Evolutionary conservation across 1,284 basidiomycete genomes (phyloP).

Genomic region (Calocybe gambosa): DNA sequence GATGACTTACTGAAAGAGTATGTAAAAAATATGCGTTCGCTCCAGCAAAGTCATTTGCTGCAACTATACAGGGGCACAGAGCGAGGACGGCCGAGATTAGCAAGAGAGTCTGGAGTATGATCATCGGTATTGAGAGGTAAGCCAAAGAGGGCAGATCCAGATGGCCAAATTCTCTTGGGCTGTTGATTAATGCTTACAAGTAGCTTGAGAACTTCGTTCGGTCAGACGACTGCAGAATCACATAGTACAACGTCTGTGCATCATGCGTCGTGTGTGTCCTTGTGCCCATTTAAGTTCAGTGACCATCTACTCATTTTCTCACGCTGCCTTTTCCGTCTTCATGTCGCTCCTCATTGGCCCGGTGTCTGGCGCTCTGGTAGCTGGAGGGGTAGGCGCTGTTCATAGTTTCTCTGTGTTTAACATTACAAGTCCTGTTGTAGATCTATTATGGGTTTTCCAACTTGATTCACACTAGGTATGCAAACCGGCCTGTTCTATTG

Average conservation of each 20-base stretch:
- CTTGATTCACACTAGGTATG: conserved; percentile 46
- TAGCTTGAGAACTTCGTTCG: too few relatives aligned
- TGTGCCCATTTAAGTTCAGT: too few relatives aligned
- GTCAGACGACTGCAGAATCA: not conserved
- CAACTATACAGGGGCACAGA: conserved; percentile 9
- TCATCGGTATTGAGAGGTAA: not conserved
- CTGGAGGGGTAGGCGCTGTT: conserved; percentile 41
- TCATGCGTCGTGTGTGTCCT: not conserved
- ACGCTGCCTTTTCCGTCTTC: not conserved
- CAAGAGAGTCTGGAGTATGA: conserved; percentile 2
- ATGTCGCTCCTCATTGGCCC: conserved; percentile 52
- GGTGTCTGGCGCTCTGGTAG: conserved; percentile 50
- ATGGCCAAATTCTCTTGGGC: too few relatives aligned
- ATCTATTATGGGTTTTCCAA: conserved; percentile 60
- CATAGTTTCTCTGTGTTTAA: conserved; percentile 2
- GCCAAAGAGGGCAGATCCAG: not conserved
- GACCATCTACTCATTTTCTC: not conserved
- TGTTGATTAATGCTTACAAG: too few relatives aligned
- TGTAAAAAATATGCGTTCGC: conserved; percentile 21
- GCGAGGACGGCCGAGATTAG: not conserved
- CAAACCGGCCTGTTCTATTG: not conserved
- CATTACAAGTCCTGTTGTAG: conserved; percentile 24
- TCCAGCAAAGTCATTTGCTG: conserved; percentile 21
- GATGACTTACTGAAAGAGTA: conserved; percentile 16
- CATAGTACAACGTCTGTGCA: not conserved